These are phyloP conservation scores for Aspergillus conjunctus DNA, from an alignment of 495 filamentous ascomycete genomes.

Conservation along the genomic window DNA sequence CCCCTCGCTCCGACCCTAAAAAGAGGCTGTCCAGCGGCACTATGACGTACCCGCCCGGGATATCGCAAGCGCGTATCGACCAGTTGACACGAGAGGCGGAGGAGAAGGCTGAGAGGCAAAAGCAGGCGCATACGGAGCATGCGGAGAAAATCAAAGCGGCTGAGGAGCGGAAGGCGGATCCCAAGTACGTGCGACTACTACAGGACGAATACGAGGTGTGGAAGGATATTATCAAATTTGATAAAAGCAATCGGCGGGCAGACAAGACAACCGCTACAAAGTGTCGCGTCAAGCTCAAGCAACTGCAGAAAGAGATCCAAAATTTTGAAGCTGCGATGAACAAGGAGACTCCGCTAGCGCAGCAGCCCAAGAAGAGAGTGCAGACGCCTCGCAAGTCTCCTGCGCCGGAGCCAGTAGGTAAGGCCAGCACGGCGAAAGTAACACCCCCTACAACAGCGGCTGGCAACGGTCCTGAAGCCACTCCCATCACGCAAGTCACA, in stretches of 20 bases:
- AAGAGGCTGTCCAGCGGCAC: constrained; percentile 6
- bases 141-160: constrained; percentile 20
- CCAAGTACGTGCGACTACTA: constrained; percentile 13
- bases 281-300: background rate
- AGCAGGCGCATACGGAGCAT: constrained; percentile 1
- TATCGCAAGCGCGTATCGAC: constrained; percentile 1
- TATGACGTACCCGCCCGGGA: constrained; percentile 13
- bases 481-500: background rate
- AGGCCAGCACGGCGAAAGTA: background rate
- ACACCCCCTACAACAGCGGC: background rate
- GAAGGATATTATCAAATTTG: background rate
- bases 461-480: background rate
- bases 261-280: background rate
- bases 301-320: constrained; percentile 14
- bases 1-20: constrained; percentile 1
- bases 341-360: background rate
- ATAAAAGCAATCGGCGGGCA: background rate
- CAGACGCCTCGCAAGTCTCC: constrained; percentile 4
- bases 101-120: constrained; percentile 17
- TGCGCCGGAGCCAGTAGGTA: background rate
- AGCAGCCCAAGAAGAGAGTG: constrained; percentile 1
- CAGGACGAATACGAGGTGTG: constrained; percentile 4
- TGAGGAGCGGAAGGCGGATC: constrained; percentile 6
- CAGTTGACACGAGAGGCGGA: constrained; percentile 11
- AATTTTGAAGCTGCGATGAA: constrained; percentile 16